phyloP scores from a whole-genome alignment of 2,329 filamentous ascomycete species.

The Trichoderma lentiforme region DNA sequence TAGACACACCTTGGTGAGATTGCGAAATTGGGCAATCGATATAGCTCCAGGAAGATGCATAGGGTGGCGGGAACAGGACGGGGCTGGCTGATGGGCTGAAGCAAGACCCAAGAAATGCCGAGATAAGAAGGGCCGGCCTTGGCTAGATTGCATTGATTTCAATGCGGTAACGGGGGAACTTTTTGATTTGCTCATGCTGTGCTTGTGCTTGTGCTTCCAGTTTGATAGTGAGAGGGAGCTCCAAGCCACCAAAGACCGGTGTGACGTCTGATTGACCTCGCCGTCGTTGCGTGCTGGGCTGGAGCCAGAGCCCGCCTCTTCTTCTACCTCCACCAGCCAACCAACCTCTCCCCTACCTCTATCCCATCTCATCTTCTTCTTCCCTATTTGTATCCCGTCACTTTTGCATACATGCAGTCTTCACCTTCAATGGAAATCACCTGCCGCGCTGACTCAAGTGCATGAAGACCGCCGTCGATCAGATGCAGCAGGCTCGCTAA shows the following conservation, averaged over 20 bases:
- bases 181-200: neutral
- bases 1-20: neutral
- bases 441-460: constrained; percentile 1
- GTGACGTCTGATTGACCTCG: constrained; percentile 4
- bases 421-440: neutral
- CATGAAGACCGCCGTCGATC: constrained; percentile 6
- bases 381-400: neutral
- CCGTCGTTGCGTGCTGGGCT: neutral
- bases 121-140: constrained; percentile 9
- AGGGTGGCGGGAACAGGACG: neutral
- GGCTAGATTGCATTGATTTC: neutral
- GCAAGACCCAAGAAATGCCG: neutral
- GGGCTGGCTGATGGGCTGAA: constrained; percentile 9
- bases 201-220: neutral
- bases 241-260: constrained; percentile 12
- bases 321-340: neutral
- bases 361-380: neutral
- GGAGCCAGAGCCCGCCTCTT: neutral
- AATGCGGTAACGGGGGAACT: neutral
- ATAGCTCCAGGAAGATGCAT: constrained; percentile 6
- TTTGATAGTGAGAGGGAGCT: neutral
- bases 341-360: neutral
- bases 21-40: constrained; percentile 4
- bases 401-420: neutral
- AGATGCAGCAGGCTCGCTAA: constrained; percentile 14